Evolutionary conservation across 1,284 basidiomycete species (phyloP).

Genomic region (Leccinum huronense): DNA sequence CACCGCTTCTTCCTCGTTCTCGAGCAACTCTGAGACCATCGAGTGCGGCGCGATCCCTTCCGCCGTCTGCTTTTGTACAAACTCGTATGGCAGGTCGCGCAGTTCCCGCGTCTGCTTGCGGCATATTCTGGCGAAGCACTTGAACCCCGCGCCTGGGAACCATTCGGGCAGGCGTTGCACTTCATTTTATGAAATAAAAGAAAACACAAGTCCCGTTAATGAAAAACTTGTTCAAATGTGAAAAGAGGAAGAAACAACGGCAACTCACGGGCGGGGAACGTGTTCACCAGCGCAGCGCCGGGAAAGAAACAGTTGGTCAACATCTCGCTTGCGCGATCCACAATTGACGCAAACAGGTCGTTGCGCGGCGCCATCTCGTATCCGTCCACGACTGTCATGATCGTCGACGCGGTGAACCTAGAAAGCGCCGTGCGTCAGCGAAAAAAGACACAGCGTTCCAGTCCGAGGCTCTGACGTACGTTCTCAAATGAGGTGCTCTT

Average conservation of each 20-base stretch:
- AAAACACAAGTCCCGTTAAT: neutral
- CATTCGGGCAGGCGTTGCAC: constrained; percentile 30
- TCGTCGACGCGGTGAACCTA: constrained; percentile 30
- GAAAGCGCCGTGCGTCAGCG: neutral
- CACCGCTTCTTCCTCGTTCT: constrained; percentile 26
- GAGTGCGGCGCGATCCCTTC: constrained; percentile 21
- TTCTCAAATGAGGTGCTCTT: constrained; percentile 34
- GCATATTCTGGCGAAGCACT: constrained; percentile 21
- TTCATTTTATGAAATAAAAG: constrained; percentile 1
- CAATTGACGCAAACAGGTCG: constrained; percentile 35
- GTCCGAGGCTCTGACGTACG: constrained; percentile 25
- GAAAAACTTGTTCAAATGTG: too few relatives aligned
- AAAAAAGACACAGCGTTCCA: neutral
- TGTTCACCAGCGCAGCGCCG: constrained; percentile 28
- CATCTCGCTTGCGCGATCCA: constrained; percentile 32
- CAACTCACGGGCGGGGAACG: constrained; percentile 30
- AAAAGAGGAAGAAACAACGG: neutral
- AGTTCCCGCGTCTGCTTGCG: constrained; percentile 23
- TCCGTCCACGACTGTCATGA: constrained; percentile 36
- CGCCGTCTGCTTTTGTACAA: constrained; percentile 24
- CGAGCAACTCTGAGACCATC: constrained; percentile 27
- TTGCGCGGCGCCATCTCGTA: constrained; percentile 34
- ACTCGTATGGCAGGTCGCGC: constrained; percentile 29
- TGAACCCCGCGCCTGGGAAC: constrained; percentile 35
- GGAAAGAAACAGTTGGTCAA: constrained; percentile 29